These are phyloP conservation scores for Arthrobotrys sphaeroides DNA, from an alignment of 2,329 filamentous ascomycete genomes.

Conservation along the genomic window DNA sequence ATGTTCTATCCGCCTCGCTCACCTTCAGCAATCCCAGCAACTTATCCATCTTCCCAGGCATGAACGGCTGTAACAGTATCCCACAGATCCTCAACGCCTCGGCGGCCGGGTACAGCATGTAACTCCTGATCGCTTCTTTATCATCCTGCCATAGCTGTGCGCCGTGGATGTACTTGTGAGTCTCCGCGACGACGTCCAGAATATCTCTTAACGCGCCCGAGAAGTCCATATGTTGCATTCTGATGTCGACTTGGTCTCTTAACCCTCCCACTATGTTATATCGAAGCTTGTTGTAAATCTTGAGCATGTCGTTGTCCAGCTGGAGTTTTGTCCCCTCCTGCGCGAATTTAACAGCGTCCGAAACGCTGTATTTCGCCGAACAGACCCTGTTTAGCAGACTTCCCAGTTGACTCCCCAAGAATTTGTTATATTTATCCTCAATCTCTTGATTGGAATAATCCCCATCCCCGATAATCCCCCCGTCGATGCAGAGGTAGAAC, in stretches of 20 bases:
- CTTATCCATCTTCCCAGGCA: conserved; percentile 78
- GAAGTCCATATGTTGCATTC: conserved; percentile 73
- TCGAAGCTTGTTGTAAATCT: conserved; percentile 2
- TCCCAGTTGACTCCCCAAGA: conserved; percentile 78
- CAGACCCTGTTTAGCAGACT: conserved; percentile 77
- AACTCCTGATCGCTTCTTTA: conserved; percentile 20
- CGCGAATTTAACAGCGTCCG: conserved; percentile 66
- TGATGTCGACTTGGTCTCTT: conserved; percentile 59
- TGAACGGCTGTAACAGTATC: conserved; percentile 89
- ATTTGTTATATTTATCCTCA: conserved; percentile 79
- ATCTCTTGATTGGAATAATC: conserved; percentile 78
- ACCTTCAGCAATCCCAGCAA: conserved; percentile 84
- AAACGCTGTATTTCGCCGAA: conserved; percentile 61
- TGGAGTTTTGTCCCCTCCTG: conserved; percentile 21
- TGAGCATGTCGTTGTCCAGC: not conserved
- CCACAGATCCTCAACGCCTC: conserved; percentile 81
- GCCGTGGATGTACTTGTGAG: conserved; percentile 73
- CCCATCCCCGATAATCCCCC: conserved; percentile 78
- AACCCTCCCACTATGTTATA: conserved; percentile 53
- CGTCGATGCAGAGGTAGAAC: conserved; percentile 85
- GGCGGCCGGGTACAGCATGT: conserved; percentile 73
- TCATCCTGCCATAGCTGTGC: conserved; percentile 73
- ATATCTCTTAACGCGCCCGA: conserved; percentile 73
- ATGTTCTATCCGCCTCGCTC: conserved; percentile 68
- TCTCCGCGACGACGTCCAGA: conserved; percentile 72